phyloP scores from a whole-genome alignment of 1,284 basidiomycete species.

The Wolfiporia cocos region DNA sequence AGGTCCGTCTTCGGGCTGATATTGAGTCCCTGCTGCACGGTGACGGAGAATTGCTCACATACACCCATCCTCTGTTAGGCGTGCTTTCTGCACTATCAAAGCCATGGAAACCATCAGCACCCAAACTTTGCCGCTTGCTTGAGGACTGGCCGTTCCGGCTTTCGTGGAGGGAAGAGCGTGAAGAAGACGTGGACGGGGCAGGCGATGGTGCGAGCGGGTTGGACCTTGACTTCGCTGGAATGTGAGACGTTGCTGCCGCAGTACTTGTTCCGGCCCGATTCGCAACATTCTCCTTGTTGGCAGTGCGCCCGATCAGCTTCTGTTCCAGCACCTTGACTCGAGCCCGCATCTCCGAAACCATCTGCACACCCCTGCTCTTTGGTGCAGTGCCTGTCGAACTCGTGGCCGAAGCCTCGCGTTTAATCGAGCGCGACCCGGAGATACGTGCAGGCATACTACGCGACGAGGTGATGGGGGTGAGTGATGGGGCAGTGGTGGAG shows the following conservation, averaged over 20 bases:
- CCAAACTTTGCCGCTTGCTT: no score
- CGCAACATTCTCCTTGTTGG: slow-evolving; percentile 67
- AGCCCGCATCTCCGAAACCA: slow-evolving; percentile 85
- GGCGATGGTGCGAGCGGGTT: slow-evolving; percentile 17
- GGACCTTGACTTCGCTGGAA: slow-evolving; percentile 18
- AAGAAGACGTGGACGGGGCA: slow-evolving; percentile 25
- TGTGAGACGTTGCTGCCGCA: slow-evolving; percentile 30
- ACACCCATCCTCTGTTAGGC: no score
- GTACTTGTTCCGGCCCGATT: slow-evolving; percentile 38
- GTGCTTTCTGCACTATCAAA: no score
- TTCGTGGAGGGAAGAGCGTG: slow-evolving; percentile 16
- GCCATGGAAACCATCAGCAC: no score
- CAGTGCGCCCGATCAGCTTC: no score
- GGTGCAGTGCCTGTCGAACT: slow-evolving; percentile 38
- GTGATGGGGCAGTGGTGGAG: slow-evolving; percentile 50
- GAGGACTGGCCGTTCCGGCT: no score
- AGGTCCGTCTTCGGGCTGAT: slow-evolving; percentile 48
- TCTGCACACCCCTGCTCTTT: slow-evolving; percentile 76
- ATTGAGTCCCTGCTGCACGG: no score
- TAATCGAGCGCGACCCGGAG: slow-evolving; percentile 25
- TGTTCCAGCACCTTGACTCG: slow-evolving; percentile 74
- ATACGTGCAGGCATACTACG: slow-evolving; percentile 42
- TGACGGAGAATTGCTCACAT: no score
- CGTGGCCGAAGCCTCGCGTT: slow-evolving; percentile 36
- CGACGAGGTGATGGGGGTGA: slow-evolving; percentile 35